phyloP scores from a whole-genome alignment of 1,139 yeast species.

The Debaryomyces nepalensis region DNA sequence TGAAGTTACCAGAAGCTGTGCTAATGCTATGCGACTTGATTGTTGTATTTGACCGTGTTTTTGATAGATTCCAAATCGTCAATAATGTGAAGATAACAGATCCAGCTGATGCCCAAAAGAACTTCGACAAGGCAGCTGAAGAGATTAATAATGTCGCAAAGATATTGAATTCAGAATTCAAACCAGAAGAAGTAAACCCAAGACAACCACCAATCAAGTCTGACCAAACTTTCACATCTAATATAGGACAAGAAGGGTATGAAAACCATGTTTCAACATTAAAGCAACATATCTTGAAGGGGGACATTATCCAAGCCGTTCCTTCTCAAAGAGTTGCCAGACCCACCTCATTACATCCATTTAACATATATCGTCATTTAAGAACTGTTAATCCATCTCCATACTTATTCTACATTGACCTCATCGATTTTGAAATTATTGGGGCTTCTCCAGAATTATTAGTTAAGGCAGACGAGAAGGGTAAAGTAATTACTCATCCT shows the following conservation, averaged over 20 bases:
- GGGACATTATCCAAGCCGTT: constrained; percentile 96
- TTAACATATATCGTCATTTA: constrained; percentile 91
- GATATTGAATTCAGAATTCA: constrained; percentile 47
- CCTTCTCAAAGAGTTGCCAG: constrained; percentile 96
- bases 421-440: constrained; percentile 87
- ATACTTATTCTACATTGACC: constrained; percentile 90
- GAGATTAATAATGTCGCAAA: constrained; percentile 63
- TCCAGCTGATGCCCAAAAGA: constrained; percentile 45
- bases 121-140: constrained; percentile 58
- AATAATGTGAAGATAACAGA: constrained; percentile 67
- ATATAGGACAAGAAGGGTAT: constrained; percentile 92
- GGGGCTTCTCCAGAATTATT: constrained; percentile 97
- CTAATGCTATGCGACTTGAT: constrained; percentile 90
- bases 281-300: constrained; percentile 81
- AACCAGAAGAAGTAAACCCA: constrained; percentile 41
- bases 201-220: constrained; percentile 72
- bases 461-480: constrained; percentile 75
- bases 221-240: constrained; percentile 74
- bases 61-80: constrained; percentile 87
- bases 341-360: constrained; percentile 93
- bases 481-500: constrained; percentile 89
- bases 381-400: constrained; percentile 98
- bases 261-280: constrained; percentile 76
- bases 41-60: constrained; percentile 92
- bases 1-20: constrained; percentile 87